Evolutionary conservation across 768 basidiomycete genomes (phyloP).

Genomic region (Suillus clintonianus): DNA sequence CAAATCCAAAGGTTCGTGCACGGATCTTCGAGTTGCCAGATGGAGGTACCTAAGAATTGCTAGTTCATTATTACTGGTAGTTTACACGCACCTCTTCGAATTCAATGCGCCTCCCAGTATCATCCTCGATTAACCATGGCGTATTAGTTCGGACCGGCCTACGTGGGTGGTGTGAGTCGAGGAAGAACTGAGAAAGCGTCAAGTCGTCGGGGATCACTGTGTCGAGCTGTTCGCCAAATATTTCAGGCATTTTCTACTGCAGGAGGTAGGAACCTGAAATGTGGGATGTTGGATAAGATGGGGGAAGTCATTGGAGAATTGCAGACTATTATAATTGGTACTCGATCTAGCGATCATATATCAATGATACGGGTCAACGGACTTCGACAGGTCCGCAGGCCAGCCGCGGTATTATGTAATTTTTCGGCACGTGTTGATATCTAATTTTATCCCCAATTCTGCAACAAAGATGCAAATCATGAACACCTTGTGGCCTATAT

Average conservation of each 20-base stretch:
- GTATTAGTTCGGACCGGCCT: constrained; percentile 46
- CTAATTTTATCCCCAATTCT: too few relatives aligned
- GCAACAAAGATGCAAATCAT: too few relatives aligned
- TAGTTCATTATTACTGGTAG: neutral
- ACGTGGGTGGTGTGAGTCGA: constrained; percentile 44
- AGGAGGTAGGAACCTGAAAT: neutral
- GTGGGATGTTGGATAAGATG: neutral
- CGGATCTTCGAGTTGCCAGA: constrained; percentile 31
- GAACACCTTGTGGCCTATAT: too few relatives aligned
- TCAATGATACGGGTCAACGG: neutral
- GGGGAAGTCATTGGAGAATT: neutral
- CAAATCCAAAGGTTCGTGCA: constrained; percentile 49
- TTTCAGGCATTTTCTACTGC: constrained; percentile 23
- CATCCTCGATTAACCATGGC: constrained; percentile 66
- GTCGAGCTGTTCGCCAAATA: constrained; percentile 28
- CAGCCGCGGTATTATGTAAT: neutral
- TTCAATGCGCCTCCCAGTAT: constrained; percentile 44
- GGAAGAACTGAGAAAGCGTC: constrained; percentile 66
- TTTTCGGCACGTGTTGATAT: too few relatives aligned
- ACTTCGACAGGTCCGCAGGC: neutral
- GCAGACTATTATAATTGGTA: neutral
- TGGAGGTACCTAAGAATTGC: neutral
- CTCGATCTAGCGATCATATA: neutral
- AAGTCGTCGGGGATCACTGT: constrained; percentile 60
- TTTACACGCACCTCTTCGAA: constrained; percentile 48